Base-by-base conservation (phyloP, 78 protist genomes). In the Polysphondylium violaceum region DNA sequence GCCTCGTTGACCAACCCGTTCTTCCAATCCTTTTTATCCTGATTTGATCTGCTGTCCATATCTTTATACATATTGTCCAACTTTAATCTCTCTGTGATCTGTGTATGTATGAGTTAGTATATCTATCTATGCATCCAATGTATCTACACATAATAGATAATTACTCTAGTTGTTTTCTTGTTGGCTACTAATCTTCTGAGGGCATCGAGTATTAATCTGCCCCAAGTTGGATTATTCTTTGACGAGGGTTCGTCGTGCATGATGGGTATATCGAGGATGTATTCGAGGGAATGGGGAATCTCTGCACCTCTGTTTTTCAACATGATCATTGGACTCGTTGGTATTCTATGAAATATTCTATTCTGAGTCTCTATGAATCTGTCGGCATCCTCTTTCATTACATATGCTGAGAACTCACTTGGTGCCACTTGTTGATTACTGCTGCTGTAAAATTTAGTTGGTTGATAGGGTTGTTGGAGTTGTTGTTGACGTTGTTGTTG, bases 181-280 rank as follows among this genome's bases (percentile, higher is more conserved):
- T 78, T 78, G 23, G 88, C 76, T 19, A 65, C 88, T 17, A 78
- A 38, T 40, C 88, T n/a, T 50, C 88, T 41, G 11, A 78, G 63
- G 17, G 88, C 88, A 53, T 78, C 88, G 21, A 78, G 43, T 9
- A 78, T 67, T 12, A 78, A 31, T 50, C 88, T 33, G 16, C 88
- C 88, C 88, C 88, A 78, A 16, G 88, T 78, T 44, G 88, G 88
- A 67, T 78, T 78, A 38, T 43, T 65, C 38, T 78, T 78, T 0
- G 88, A 78, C 11, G 88, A 78, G 7, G 88, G 88, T 78, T 78
- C 88, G 35, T 78, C 88, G 21, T 78, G 88, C 8, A 78, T 40
- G 17, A 78, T 31, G 21, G 88, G 88, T 14, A 78, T 63, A 38
- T 78, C 88, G 36, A 78, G 58, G 25, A 78, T 63, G 41, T 65